Evolutionary conservation across 1,284 basidiomycete species (phyloP).

Genomic region (Termitomyces sp.): DNA sequence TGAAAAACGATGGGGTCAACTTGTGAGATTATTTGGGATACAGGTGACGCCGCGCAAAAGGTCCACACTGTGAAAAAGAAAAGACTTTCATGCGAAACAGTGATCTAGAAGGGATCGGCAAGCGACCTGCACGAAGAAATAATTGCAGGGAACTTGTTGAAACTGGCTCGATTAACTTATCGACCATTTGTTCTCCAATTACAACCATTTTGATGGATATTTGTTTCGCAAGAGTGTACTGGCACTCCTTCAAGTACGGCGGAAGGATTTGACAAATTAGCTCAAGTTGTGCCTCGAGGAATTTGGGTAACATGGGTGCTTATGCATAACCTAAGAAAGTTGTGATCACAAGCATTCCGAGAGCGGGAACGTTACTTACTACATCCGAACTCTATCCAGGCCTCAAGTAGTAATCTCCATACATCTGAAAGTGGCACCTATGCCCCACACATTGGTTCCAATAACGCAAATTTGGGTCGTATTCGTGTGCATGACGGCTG

Average conservation of each 20-base stretch:
- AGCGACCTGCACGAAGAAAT: not conserved
- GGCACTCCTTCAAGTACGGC: not conserved
- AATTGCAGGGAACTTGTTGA: not conserved
- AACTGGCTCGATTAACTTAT: not conserved
- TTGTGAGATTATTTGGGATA: not conserved
- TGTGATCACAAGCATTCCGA: not conserved
- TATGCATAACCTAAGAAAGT: not conserved
- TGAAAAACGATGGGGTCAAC: not conserved
- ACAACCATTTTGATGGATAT: not conserved
- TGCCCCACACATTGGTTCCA: not conserved
- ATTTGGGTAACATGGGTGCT: not conserved
- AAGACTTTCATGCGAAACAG: not conserved
- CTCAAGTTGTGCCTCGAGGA: not conserved
- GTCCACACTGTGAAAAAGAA: too few relatives aligned
- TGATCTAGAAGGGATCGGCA: not conserved
- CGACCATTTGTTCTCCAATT: not conserved
- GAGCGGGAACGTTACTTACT: not conserved
- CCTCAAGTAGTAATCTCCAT: not conserved
- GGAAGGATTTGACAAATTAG: not conserved
- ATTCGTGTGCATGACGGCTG: too few relatives aligned
- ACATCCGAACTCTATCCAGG: not conserved
- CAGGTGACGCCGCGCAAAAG: not conserved
- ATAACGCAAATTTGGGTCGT: not conserved
- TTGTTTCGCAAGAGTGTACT: not conserved
- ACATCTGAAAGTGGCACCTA: not conserved